A percentile compares a stretch with the other conserved stretches of the same genome.
Evolutionary conservation across 768 basidiomycete genomes (phyloP).

Genomic region (Hebeloma cylindrosporum): DNA sequence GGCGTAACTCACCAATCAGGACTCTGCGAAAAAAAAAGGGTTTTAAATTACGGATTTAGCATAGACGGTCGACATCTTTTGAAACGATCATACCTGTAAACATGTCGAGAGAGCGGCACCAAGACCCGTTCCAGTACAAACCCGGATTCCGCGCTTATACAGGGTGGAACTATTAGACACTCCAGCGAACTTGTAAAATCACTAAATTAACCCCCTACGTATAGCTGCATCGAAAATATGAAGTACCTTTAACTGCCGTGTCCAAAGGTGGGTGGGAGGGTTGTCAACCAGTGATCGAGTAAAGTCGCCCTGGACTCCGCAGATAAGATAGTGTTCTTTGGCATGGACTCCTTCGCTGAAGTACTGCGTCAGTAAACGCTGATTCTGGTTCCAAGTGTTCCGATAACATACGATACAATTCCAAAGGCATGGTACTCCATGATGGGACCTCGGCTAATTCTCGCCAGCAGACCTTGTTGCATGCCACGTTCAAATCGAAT

Average conservation of each 20-base stretch:
- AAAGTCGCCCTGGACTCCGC: conserved; percentile 85
- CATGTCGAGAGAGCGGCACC: conserved; percentile 81
- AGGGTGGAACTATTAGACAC: conserved; percentile 77
- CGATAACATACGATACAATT: conserved; percentile 63
- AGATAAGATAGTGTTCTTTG: conserved; percentile 79
- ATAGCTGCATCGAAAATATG: neutral
- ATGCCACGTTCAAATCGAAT: conserved; percentile 82
- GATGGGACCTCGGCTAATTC: conserved; percentile 72
- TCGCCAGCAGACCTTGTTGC: conserved; percentile 81
- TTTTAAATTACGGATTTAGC: conserved; percentile 2
- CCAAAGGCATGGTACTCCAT: conserved; percentile 88
- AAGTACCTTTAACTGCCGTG: conserved; percentile 71
- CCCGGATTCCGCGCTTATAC: conserved; percentile 79
- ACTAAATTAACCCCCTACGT: neutral
- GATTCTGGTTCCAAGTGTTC: neutral
- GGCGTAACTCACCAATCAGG: conserved; percentile 43
- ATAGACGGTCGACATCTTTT: too few species aligned
- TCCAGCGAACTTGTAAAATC: conserved; percentile 60
- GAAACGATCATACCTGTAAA: conserved; percentile 58
- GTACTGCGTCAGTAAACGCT: conserved; percentile 9
- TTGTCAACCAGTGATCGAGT: conserved; percentile 70
- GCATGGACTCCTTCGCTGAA: conserved; percentile 68
- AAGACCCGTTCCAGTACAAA: conserved; percentile 84
- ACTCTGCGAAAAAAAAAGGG: conserved; percentile 31
- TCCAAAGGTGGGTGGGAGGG: conserved; percentile 75